Conservation (phyloP, 805 yeast species). For the Starmerella vitae region DNA sequence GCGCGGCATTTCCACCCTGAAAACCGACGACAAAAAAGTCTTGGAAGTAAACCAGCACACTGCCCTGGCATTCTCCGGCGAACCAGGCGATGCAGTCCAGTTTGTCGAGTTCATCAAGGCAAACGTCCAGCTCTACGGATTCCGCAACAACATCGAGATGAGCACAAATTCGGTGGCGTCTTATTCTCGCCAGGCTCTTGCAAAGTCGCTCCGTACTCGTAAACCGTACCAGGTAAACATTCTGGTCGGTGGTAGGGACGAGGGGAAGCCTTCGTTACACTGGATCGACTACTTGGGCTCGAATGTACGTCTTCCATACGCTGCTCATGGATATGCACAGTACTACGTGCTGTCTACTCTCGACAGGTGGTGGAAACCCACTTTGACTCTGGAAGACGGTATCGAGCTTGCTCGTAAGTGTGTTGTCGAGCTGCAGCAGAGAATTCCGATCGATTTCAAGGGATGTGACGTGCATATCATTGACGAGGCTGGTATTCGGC, state of each 20-base stretch:
- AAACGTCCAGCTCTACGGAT: slow-evolving; percentile 72
- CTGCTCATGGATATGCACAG: slow-evolving; percentile 98
- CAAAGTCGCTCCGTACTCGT: slow-evolving; percentile 77
- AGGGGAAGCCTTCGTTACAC: slow-evolving; percentile 50
- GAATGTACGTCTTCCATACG: slow-evolving; percentile 79
- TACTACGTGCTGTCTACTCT: slow-evolving; percentile 81
- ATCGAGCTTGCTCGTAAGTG: slow-evolving; percentile 58
- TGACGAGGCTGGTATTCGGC: slow-evolving; percentile 42
- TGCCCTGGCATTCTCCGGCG: slow-evolving; percentile 84
- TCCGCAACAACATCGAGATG: slow-evolving; percentile 72
- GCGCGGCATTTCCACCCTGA: slow-evolving; percentile 73
- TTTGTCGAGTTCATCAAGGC: slow-evolving; percentile 93
- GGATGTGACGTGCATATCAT: slow-evolving; percentile 62
- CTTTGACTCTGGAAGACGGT: slow-evolving; percentile 66
- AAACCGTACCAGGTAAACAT: slow-evolving; percentile 92
- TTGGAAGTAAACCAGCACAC: slow-evolving; percentile 59
- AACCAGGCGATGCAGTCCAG: slow-evolving; percentile 89
- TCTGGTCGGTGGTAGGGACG: slow-evolving; percentile 75
- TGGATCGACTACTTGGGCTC: slow-evolving; percentile 95
- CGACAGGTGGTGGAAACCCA: slow-evolving; percentile 77
- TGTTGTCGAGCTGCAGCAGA: slow-evolving; percentile 59
- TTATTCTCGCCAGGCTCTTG: slow-evolving; percentile 77
- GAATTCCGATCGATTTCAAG: slow-evolving; percentile 91
- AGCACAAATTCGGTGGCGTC: slow-evolving; percentile 78
- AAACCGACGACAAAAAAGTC: slow-evolving; percentile 70